Conservation (phyloP, 352 stramenopile species). For the Globisporangium cylindrosporum region DNA sequence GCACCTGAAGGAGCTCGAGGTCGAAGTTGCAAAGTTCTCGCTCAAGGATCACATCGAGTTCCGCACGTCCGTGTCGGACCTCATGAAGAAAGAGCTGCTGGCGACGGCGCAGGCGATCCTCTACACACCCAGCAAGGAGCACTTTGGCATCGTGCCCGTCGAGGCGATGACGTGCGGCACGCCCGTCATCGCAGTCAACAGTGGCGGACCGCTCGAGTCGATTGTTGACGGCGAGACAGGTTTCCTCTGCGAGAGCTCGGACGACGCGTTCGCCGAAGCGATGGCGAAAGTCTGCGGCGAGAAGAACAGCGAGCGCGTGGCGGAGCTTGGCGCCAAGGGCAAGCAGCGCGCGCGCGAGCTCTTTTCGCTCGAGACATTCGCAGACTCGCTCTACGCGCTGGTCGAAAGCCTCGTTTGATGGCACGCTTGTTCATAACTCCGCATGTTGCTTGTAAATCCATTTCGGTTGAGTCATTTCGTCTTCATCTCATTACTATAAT, state of each 20-base stretch:
- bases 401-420: slow-evolving; percentile 35
- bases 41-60: slow-evolving; percentile 85
- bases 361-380: slow-evolving; percentile 79
- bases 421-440: neutral
- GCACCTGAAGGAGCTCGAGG: slow-evolving; percentile 89
- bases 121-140: slow-evolving; percentile 97
- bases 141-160: slow-evolving; percentile 99
- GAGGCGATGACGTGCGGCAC: slow-evolving; percentile 96
- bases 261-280: slow-evolving; percentile 53
- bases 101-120: slow-evolving; percentile 84
- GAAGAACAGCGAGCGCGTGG: slow-evolving; percentile 25
- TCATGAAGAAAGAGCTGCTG: slow-evolving; percentile 86
- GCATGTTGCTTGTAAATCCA: neutral
- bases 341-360: slow-evolving; percentile 46
- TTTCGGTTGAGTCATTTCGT: neutral
- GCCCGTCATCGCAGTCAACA: slow-evolving; percentile 93
- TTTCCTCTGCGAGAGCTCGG: slow-evolving; percentile 68
- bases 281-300: slow-evolving; percentile 61
- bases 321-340: slow-evolving; percentile 47
- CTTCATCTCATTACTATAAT: neutral
- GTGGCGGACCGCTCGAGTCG: slow-evolving; percentile 96
- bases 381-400: slow-evolving; percentile 51
- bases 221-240: slow-evolving; percentile 88
- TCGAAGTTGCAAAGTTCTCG: slow-evolving; percentile 51
- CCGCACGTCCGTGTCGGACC: slow-evolving; percentile 85